Evolutionary conservation across 2,329 filamentous ascomycete species (phyloP), one percentile per base, ranked within the genome.

Genomic region (Beauveria sp.): DNA sequence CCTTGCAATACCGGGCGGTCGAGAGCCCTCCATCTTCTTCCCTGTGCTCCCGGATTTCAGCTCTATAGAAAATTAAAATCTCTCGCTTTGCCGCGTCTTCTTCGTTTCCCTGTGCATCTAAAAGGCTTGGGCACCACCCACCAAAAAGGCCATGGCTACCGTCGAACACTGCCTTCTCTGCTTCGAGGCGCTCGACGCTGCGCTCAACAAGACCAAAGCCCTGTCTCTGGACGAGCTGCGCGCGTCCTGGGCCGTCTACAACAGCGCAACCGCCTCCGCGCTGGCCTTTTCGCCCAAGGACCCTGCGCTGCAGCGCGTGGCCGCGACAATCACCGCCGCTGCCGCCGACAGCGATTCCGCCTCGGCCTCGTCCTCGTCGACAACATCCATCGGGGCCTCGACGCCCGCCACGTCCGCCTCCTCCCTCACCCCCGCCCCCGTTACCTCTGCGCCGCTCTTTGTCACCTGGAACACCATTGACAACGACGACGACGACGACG

Each of bases 391-490:
- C 28, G 71, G 75, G 24, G 64, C 71, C 52, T 70, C 74, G 60
- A 77, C 76, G 30, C 72, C 78, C 2, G 74, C 70, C 30, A 79
- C 74, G 2, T 77, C 77, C 9, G 79, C 78, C 9, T 68, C 41
- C 63, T 65, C 52, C 43, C 66, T 43, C 55, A 66, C 69, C 50
- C 70, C 70, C 63, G 69, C 68, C 65, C 63, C 66, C 65, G 46
- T 66, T 66, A 74, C 75, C 61, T 80, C 83, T 47, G 85, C 87
- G 64, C 93, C 93, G 0, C 82, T 97, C 44, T 97, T 97, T 72
- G 90, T 99, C 52, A 96, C 92, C 8, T 97, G 93, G 92, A 96
- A 97, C 76, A 91, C 84, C 0, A 67, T 91, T 59, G 69, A 66
- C 24, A 68, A 68, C 61, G 82, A 84, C 22, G 68, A 68, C 61